Conservation (phyloP, 768 basidiomycete genomes). For the Albatrellus ellisii region DNA sequence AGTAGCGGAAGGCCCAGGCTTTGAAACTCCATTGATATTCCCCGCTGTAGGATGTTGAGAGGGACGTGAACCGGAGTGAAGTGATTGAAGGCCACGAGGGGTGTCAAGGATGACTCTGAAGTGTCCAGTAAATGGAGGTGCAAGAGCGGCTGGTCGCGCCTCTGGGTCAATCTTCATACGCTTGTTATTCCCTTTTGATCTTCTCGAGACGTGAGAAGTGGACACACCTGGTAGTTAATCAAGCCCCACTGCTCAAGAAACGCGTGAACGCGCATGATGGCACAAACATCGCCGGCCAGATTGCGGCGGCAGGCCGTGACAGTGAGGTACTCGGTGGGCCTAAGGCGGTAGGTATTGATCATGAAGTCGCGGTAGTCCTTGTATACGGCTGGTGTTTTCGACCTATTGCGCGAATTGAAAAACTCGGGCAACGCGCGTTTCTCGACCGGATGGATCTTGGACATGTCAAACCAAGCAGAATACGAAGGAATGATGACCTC, state of each 20-base stretch:
- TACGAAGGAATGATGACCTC: conserved; percentile 96
- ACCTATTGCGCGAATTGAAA: conserved; percentile 90
- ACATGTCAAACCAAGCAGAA: conserved; percentile 96
- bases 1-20: conserved; percentile 26
- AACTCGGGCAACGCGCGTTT: conserved; percentile 91
- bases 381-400: conserved; percentile 94
- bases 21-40: conserved; percentile 36
- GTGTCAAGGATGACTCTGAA: conserved; percentile 97
- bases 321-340: conserved; percentile 92
- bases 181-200: conserved; percentile 6
- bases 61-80: conserved; percentile 71
- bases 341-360: conserved; percentile 94
- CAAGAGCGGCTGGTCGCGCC: conserved; percentile 83
- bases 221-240: conserved; percentile 90
- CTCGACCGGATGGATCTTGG: conserved; percentile 86
- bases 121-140: conserved; percentile 96
- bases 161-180: conserved; percentile 83
- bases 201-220: background rate
- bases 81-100: conserved; percentile 87
- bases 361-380: conserved; percentile 99
- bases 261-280: conserved; percentile 97
- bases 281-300: conserved; percentile 95
- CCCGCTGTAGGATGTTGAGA: conserved; percentile 28
- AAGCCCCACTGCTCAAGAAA: conserved; percentile 99
- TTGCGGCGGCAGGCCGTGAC: conserved; percentile 95